A percentile compares a stretch with the other conserved stretches of the same genome.
These are phyloP conservation scores for Boechera divaricarpa DNA, from an alignment of 345 rosid species.

Conservation along the genomic window DNA sequence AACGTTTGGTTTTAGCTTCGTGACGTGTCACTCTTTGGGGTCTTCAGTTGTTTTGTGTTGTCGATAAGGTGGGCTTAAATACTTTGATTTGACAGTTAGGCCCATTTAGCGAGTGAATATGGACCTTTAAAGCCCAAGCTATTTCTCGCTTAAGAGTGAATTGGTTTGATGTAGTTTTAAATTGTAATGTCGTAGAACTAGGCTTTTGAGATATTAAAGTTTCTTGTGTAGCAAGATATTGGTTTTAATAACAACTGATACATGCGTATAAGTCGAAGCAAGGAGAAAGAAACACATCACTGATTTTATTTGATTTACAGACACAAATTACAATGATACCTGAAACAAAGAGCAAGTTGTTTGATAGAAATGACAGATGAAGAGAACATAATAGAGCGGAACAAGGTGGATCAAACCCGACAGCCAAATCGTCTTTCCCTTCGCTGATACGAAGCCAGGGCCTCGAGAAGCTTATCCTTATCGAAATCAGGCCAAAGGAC, in stretches of 20 bases:
- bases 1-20: background rate
- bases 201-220: background rate
- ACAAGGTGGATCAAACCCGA: slow-evolving; percentile 1
- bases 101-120: background rate
- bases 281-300: background rate
- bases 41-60: background rate
- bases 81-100: background rate
- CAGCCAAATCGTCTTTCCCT: slow-evolving; percentile 72
- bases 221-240: slow-evolving; percentile 6
- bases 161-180: too few relatives aligned
- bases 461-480: slow-evolving; percentile 53
- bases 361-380: background rate
- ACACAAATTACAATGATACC: background rate
- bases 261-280: background rate
- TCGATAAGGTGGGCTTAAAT: slow-evolving; percentile 9
- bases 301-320: background rate
- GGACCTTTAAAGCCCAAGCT: background rate
- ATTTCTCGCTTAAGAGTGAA: background rate
- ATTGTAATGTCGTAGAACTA: background rate
- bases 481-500: slow-evolving; percentile 80
- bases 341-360: background rate
- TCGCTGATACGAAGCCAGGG: slow-evolving; percentile 59
- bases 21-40: slow-evolving; percentile 15
- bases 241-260: background rate
- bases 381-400: background rate